phyloP scores from a whole-genome alignment of 2,329 filamentous ascomycete genomes.

The Cytospora schulzeri region DNA sequence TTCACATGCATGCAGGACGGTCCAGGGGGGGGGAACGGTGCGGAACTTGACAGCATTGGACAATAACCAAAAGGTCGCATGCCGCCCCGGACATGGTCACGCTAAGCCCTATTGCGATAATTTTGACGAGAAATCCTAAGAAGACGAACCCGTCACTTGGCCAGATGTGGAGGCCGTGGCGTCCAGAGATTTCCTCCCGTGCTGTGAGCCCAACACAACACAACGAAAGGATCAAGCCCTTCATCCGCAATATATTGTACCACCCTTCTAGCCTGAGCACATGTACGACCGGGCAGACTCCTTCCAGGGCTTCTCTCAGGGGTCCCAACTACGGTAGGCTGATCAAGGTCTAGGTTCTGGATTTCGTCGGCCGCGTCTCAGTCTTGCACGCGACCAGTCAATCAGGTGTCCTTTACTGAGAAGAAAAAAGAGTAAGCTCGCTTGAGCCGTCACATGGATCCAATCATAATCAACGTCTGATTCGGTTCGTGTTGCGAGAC shows the following conservation, averaged over 20 bases:
- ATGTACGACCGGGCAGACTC: conserved; percentile 1
- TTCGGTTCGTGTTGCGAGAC: conserved; percentile 10
- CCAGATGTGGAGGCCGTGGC: neutral
- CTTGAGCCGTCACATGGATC: neutral
- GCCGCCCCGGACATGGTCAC: conserved; percentile 26
- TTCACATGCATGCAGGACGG: conserved; percentile 1
- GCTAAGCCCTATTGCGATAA: conserved; percentile 44
- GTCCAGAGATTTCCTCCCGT: neutral
- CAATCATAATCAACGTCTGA: conserved; percentile 1
- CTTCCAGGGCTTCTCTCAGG: neutral
- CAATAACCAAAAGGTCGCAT: neutral
- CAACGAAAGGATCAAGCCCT: neutral
- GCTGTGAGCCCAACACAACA: neutral
- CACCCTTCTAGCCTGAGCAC: neutral
- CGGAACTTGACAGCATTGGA: neutral
- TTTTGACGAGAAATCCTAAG: conserved; percentile 39
- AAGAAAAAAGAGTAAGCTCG: neutral
- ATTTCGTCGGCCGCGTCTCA: neutral
- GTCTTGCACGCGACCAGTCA: neutral
- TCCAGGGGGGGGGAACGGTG: neutral
- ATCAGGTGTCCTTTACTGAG: neutral
- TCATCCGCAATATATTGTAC: neutral
- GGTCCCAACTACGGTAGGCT: neutral
- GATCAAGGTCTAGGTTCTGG: neutral
- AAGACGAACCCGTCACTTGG: neutral